Evolutionary conservation across 768 basidiomycete species (phyloP), one percentile per base, ranked within the genome.

Genomic region (Leucosporidium yakuticum): DNA sequence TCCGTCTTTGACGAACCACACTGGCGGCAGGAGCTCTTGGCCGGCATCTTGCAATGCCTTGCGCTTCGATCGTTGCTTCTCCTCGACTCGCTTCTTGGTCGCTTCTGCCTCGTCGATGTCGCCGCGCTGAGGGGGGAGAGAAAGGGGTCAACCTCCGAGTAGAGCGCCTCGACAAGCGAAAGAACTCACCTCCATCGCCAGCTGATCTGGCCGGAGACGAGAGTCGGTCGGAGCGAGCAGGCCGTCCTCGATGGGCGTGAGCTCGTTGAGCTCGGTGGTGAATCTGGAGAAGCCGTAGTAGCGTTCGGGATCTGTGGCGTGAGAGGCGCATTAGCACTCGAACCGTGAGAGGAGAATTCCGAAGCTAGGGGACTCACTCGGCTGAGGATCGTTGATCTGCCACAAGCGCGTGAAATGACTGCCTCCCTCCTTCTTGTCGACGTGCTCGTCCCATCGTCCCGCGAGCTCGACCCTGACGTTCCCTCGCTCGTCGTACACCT

Each of bases 251-350:
- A 69, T 81, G 80, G n/a, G 27, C 19, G 68, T 76, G 23, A 65
- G 44, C 57, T 96, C 87, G 75, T 98, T 98, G 67, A 96, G 81
- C 1, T 90, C 89, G 69, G 93, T 84, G 3, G 95, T 91, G 76
- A 88, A 98, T 0, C 89, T 90, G 1, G 93, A 93, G 36, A 98
- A 84, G 77, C 95, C 96, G 82, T 96, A 98, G 1, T 92, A 93
- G 44, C 60, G 64, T 47, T 86, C 4, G 81, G 83, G 4, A 81
- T 80, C 76, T 96, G 62, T 21, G 31, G 29, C 7, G 7, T 21
- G 49, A 44, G 32, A 21, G 7, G 15, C 15, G 14, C 59, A 39
- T 36, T 15, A 44, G 23, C 36, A 7, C 21, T 34, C 14, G 86
- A 86, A 44, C 11, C 8, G 39, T 7, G n/a, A 44, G 23, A 25